Percentiles rank a stretch among this genome's conserved stretches.
phyloP scores from a whole-genome alignment of 1,284 basidiomycete genomes.

The Fistulinella staudtii region DNA sequence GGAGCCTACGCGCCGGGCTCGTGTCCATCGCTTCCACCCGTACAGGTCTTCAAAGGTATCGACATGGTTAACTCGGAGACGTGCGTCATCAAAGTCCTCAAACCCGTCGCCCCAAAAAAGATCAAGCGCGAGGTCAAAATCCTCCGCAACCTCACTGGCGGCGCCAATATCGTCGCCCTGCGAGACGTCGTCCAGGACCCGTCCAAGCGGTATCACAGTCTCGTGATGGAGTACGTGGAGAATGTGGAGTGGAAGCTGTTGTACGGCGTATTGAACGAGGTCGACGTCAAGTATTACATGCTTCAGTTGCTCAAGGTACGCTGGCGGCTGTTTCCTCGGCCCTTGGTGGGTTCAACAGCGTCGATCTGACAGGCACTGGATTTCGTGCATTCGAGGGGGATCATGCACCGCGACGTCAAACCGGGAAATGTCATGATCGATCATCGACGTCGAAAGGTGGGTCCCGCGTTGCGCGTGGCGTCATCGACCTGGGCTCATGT shows the following conservation, averaged over 20 bases:
- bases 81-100: constrained; percentile 87
- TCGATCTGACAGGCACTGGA: constrained; percentile 61
- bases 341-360: neutral
- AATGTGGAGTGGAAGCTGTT: constrained; percentile 84
- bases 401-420: constrained; percentile 91
- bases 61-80: constrained; percentile 76
- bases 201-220: constrained; percentile 74
- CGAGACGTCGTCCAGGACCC: constrained; percentile 82
- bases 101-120: constrained; percentile 90
- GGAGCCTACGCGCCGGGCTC: constrained; percentile 4
- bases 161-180: constrained; percentile 80
- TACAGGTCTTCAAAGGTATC: constrained; percentile 80
- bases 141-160: constrained; percentile 80
- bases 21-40: neutral
- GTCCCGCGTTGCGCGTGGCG: constrained; percentile 10
- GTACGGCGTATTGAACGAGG: constrained; percentile 70
- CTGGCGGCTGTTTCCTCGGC: too few relatives aligned
- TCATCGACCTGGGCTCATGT: constrained; percentile 1
- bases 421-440: constrained; percentile 93
- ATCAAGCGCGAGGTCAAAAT: constrained; percentile 94
- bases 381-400: constrained; percentile 84
- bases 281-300: constrained; percentile 83
- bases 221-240: constrained; percentile 83
- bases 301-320: constrained; percentile 77
- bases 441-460: constrained; percentile 71